Evolutionary conservation across 345 rosid species (phyloP), one percentile per base, ranked within the genome.

Genomic region (Arabidopsis suecica): DNA sequence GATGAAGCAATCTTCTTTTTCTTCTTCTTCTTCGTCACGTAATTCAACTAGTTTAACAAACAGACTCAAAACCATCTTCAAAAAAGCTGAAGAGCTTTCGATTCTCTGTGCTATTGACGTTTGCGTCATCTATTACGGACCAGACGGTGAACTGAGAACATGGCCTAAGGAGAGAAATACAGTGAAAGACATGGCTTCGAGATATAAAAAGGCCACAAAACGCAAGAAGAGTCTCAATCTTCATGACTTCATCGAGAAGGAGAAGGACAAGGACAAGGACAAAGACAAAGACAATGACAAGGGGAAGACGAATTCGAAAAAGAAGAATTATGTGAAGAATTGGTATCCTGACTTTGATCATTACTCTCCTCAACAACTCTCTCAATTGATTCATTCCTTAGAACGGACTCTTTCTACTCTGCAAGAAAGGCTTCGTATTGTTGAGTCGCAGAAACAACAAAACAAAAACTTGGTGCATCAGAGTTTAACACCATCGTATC

Each of bases 311-410:
- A 13, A 5, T 51, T 10, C 11, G 55, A 40, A 28, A 16, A 16
- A 16, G 18, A 16, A 16, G 18, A 16, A 16, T 16, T 16, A 16
- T 16, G 18, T 16, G 22, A 69, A 33, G 44, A 58, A 53, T 32
- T 72, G 77, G 64, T 54, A 73, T 65, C 78, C 65, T 25, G 41
- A n/a, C 20, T 48, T 74, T 74, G 72, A 74, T 65, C 49, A 55
- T 1, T 73, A 65, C 65, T 65, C 65, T n/a, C 58, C 41, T 3
- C 1, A 65, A 3, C 58, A 73, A 45, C 71, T 73, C 58, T 47
- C 45, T 56, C 58, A 34, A 25, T 28, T 73, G 58, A 13, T 56
- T 56, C 58, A 33, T 9, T 44, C 65, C 13, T 73, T 73, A 25
- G 58, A 73, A 45, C 9, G 3, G 40, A 65, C 41, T 65, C 71